phyloP scores from a whole-genome alignment of 2,329 filamentous ascomycete genomes.

The Pseudocercospora fuligena region DNA sequence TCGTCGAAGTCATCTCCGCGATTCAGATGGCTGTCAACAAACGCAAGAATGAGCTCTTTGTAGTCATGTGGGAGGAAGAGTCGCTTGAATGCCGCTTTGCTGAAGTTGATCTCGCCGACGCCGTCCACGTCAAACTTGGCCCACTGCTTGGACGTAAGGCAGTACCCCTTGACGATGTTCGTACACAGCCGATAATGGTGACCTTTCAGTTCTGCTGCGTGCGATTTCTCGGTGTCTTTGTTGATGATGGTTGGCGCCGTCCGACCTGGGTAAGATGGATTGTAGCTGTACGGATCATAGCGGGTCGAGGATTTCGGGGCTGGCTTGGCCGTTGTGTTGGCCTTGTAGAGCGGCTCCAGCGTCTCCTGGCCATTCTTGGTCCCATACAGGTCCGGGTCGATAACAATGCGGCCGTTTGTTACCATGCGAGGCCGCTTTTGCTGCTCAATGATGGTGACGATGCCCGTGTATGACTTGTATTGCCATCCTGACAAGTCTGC shows the following conservation, averaged over 20 bases:
- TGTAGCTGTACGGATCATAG: neutral
- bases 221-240: neutral
- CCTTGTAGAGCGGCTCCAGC: constrained; percentile 7
- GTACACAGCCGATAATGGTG: constrained; percentile 32
- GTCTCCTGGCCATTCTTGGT: constrained; percentile 10
- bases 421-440: constrained; percentile 16
- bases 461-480: constrained; percentile 34
- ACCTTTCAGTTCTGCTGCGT: constrained; percentile 20
- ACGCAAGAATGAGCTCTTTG: constrained; percentile 25
- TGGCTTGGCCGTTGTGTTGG: neutral
- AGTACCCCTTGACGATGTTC: constrained; percentile 40
- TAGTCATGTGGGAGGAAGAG: constrained; percentile 36
- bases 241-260: neutral
- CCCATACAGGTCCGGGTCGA: constrained; percentile 17
- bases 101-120: constrained; percentile 38
- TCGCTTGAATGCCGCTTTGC: constrained; percentile 38
- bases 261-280: neutral
- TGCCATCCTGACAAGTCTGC: constrained; percentile 33
- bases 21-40: constrained; percentile 22
- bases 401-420: constrained; percentile 20
- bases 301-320: neutral
- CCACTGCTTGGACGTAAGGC: constrained; percentile 42
- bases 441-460: constrained; percentile 16
- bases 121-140: constrained; percentile 34
- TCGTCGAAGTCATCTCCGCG: constrained; percentile 36